Evolutionary conservation across 768 basidiomycete genomes (phyloP), one percentile per base, ranked within the genome.

Genomic region (Rhodotorula paludigena): DNA sequence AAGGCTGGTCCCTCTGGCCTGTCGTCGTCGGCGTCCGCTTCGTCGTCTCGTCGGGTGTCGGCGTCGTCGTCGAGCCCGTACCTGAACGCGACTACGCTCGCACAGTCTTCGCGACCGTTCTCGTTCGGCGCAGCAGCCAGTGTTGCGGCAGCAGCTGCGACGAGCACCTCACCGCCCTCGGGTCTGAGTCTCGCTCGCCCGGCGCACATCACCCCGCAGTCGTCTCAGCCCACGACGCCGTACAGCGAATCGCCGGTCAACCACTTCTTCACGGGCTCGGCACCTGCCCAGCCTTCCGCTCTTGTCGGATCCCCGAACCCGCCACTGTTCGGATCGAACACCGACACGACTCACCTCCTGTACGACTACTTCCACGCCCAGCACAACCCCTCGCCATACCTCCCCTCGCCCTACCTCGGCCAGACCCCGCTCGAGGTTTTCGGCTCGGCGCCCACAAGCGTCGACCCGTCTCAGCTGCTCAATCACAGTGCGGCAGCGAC

Each of bases 291-390:
- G 30, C 44, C 62, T 4, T 55, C 54, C 5, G 62, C 55, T 15
- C 52, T 67, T n/a, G 41, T 71, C 44, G 64, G 60, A 10, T 54
- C 65, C 1, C 65, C 70, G 6, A 57, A 66, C 25, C 48, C 65
- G 5, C 35, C 69, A 15, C 28, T 60, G 15, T 71, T 60, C 25
- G 62, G 38, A 42, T 55, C 56, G 1, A 57, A 51, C 25, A 53
- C 28, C 54, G 69, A 67, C 44, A 56, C 67, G 16, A 28, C 63
- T 3, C 55, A 62, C 38, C 56, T 60, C 45, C 61, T 69, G 51
- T 69, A 63, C 64, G 71, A 73, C 67, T 73, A 73, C 61, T 73
- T 73, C 61, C 41, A 70, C 48, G 21, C 42, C 5, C 56, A 58
- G 35, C 21, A 55, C 51, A 41, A 66, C 57, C 2, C 61, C 5